These are phyloP conservation scores for Pisolithus microcarpus DNA, from an alignment of 768 basidiomycete genomes.

Conservation along the genomic window DNA sequence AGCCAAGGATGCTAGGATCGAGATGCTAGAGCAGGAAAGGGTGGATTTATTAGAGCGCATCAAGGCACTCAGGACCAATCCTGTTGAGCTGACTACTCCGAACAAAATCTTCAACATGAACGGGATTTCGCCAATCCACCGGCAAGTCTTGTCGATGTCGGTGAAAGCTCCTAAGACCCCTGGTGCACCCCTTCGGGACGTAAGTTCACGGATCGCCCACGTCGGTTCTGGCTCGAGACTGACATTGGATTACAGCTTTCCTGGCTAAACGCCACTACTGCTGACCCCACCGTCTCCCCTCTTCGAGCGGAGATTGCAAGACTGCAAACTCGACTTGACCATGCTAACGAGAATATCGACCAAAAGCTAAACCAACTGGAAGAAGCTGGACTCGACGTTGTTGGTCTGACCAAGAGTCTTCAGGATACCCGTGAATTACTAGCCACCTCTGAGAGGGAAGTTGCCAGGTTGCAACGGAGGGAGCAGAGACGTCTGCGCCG, in stretches of 20 bases:
- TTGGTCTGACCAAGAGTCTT: conserved; percentile 62
- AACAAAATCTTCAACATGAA: conserved; percentile 46
- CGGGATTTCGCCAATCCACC: conserved; percentile 71
- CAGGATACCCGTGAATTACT: conserved; percentile 63
- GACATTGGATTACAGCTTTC: conserved; percentile 44
- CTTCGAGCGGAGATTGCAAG: conserved; percentile 66
- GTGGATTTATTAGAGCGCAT: conserved; percentile 71
- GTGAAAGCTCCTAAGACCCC: conserved; percentile 69
- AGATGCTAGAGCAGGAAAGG: conserved; percentile 68
- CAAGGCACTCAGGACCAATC: conserved; percentile 45
- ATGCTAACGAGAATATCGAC: conserved; percentile 79
- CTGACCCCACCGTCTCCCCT: conserved; percentile 52
- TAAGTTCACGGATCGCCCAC: conserved; percentile 28
- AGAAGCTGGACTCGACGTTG: conserved; percentile 68
- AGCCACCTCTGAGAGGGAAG: conserved; percentile 55
- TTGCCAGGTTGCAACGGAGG: conserved; percentile 53
- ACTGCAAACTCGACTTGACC: conserved; percentile 68
- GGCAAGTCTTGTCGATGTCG: conserved; percentile 63
- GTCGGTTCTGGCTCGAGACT: conserved; percentile 1
- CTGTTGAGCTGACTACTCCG: conserved; percentile 51
- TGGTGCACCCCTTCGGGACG: conserved; percentile 71
- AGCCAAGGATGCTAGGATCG: conserved; percentile 69
- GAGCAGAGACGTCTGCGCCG: conserved; percentile 64
- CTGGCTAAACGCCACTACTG: conserved; percentile 59
- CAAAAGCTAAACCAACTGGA: conserved; percentile 83